Percentiles rank a stretch among this genome's conserved stretches.
These are phyloP conservation scores for Plasmodium vivax DNA, from an alignment of 169 alveolate genomes.

Conservation along the genomic window DNA sequence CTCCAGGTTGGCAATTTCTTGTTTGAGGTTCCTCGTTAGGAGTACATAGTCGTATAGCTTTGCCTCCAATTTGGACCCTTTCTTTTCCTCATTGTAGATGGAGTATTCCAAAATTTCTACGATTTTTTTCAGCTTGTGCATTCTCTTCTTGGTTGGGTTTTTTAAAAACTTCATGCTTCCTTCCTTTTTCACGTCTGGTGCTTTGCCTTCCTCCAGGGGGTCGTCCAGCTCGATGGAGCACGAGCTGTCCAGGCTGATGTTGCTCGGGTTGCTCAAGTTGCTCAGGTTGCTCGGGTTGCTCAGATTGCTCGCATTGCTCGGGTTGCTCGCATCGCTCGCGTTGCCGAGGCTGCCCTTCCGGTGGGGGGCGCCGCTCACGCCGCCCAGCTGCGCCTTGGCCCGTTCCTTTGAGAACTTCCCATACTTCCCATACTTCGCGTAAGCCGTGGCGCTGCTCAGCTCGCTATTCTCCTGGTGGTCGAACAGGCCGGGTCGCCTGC, in stretches of 20 bases:
- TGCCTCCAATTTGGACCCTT: slow-evolving; percentile 48
- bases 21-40: slow-evolving; percentile 24
- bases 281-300: slow-evolving; percentile 11
- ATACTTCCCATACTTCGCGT: neutral
- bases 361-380: neutral
- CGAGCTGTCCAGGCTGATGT: slow-evolving; percentile 55
- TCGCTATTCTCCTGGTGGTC: slow-evolving; percentile 17
- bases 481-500: neutral
- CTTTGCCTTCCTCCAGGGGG: slow-evolving; percentile 1
- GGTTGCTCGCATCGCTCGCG: neutral
- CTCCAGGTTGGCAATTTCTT: slow-evolving; percentile 31
- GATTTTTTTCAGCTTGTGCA: slow-evolving; percentile 66
- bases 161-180: slow-evolving; percentile 50
- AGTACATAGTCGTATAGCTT: slow-evolving; percentile 43
- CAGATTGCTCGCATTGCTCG: neutral
- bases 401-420: neutral
- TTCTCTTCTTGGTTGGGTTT: slow-evolving; percentile 73
- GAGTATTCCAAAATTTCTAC: slow-evolving; percentile 68
- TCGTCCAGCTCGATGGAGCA: slow-evolving; percentile 30
- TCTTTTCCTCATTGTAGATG: slow-evolving; percentile 69
- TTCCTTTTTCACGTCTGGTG: neutral
- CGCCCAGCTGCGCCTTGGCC: neutral
- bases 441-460: neutral
- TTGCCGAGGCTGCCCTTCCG: neutral
- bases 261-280: slow-evolving; percentile 26